A percentile compares a stretch with the other conserved stretches of the same genome.
Conservation (phyloP, 768 basidiomycete species). For the Tylopilus plumbeoviolaceoides region DNA sequence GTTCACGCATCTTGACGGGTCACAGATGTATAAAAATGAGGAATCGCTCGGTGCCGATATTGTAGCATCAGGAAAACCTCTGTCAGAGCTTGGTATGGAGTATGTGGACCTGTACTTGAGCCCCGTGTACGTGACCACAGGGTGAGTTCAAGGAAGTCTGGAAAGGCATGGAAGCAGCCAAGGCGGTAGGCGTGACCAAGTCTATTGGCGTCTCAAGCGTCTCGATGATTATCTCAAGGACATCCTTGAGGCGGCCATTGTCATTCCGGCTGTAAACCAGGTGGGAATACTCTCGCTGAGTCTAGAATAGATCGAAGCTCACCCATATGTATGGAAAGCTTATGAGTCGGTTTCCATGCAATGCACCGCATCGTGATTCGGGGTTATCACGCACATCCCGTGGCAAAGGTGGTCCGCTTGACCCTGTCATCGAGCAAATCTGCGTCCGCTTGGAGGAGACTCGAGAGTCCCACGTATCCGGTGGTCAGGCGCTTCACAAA, state of each 20-base stretch:
- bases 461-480: slow-evolving; percentile 24
- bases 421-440: slow-evolving; percentile 34
- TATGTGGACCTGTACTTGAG: slow-evolving; percentile 64
- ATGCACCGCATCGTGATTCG: slow-evolving; percentile 35
- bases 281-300: too few relatives aligned
- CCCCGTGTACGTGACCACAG: slow-evolving; percentile 33
- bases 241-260: slow-evolving; percentile 40
- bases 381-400: slow-evolving; percentile 39
- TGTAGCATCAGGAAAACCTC: slow-evolving; percentile 44
- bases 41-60: slow-evolving; percentile 48
- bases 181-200: slow-evolving; percentile 38
- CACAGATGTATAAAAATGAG: slow-evolving; percentile 57
- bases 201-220: slow-evolving; percentile 56
- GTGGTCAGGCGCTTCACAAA: slow-evolving; percentile 30
- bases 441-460: slow-evolving; percentile 26
- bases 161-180: slow-evolving; percentile 57
- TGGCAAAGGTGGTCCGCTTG: slow-evolving; percentile 36
- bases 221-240: slow-evolving; percentile 39
- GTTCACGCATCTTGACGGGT: slow-evolving; percentile 62
- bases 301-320: too few relatives aligned
- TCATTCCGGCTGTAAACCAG: slow-evolving; percentile 53
- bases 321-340: too few relatives aligned
- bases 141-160: slow-evolving; percentile 50
- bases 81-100: slow-evolving; percentile 49
- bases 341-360: slow-evolving; percentile 34